Evolutionary conservation across 768 basidiomycete genomes (phyloP).

Genomic region (Leccinum longicurvipes): DNA sequence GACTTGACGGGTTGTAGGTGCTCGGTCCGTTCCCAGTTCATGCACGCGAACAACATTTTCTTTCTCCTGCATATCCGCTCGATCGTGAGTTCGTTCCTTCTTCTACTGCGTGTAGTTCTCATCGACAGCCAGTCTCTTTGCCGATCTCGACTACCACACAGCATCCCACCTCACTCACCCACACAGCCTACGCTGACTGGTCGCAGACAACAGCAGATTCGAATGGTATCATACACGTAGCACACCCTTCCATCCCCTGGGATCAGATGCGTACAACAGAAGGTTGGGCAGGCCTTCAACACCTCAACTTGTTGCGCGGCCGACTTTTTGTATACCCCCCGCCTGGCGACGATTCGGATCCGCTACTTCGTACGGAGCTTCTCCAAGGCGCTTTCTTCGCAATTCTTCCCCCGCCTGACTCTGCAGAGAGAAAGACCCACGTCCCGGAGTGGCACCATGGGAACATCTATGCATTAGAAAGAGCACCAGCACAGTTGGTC

Average conservation of each 20-base stretch:
- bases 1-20: conserved; percentile 40
- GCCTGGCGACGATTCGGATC: conserved; percentile 20
- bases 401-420: conserved; percentile 45
- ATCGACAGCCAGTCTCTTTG: conserved; percentile 3
- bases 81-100: conserved; percentile 43
- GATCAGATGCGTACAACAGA: conserved; percentile 65
- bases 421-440: conserved; percentile 24
- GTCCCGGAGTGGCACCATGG: conserved; percentile 71
- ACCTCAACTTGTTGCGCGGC: conserved; percentile 67
- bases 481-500: conserved; percentile 46
- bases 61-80: conserved; percentile 75
- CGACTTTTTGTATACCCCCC: conserved; percentile 58
- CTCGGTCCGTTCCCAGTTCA: conserved; percentile 84
- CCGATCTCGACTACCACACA: conserved; percentile 14
- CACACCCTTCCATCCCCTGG: conserved; percentile 67
- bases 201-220: conserved; percentile 38
- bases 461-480: conserved; percentile 75
- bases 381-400: conserved; percentile 76
- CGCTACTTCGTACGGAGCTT: conserved; percentile 57
- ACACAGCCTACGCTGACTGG: conserved; percentile 53
- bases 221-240: conserved; percentile 53
- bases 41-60: conserved; percentile 77
- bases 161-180: conserved; percentile 59
- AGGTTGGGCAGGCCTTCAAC: conserved; percentile 87
- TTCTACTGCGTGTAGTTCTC: too few relatives aligned